Conservation (phyloP, 164 flowering plant species). For the Aristolochia californica region DNA sequence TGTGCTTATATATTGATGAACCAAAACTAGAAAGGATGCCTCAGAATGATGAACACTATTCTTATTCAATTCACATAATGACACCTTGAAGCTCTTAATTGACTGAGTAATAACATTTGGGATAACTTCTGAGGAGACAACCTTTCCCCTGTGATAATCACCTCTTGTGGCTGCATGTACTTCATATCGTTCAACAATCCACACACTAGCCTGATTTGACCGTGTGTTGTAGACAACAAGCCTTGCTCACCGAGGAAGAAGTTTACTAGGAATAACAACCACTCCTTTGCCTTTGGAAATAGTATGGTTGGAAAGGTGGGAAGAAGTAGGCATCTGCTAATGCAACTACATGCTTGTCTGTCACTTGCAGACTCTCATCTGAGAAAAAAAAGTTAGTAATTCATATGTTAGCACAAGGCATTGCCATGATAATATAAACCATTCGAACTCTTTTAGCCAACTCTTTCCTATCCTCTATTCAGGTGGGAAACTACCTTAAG, state of each 20-base stretch:
- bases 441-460: no score
- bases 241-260: conserved; percentile 80
- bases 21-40: no score
- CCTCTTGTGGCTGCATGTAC: conserved; percentile 93
- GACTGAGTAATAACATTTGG: conserved; percentile 40
- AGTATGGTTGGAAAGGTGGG: conserved; percentile 88
- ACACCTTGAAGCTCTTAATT: not conserved
- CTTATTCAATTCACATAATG: no score
- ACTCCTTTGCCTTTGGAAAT: conserved; percentile 77
- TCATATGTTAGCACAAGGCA: no score
- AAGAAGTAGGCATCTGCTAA: conserved; percentile 95
- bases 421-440: no score
- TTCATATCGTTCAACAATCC: conserved; percentile 76
- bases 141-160: conserved; percentile 93
- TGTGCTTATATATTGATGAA: no score
- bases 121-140: conserved; percentile 62
- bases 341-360: conserved; percentile 79
- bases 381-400: conserved; percentile 9
- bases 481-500: no score
- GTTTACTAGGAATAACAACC: conserved; percentile 63
- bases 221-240: conserved; percentile 71
- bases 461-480: no score
- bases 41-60: no score
- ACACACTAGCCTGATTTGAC: conserved; percentile 75
- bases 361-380: conserved; percentile 90